Evolutionary conservation across 2,329 filamentous ascomycete genomes (phyloP).

Genomic region (Pseudogymnoascus sp.): DNA sequence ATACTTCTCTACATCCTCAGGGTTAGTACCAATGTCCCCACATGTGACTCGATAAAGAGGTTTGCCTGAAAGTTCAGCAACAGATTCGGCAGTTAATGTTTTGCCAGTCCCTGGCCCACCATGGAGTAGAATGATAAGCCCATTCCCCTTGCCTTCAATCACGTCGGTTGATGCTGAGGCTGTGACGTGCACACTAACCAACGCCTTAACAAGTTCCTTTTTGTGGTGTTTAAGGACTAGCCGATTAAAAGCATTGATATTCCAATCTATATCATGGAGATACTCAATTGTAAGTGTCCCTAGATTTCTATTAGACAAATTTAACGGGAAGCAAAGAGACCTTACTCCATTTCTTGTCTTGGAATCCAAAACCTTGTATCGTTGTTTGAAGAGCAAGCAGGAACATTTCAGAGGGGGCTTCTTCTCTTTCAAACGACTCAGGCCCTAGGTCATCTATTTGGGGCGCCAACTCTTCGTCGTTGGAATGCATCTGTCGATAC

Average conservation of each 20-base stretch:
- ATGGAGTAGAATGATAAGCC: conserved; percentile 38
- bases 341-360: too few species aligned
- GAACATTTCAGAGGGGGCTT: too few species aligned
- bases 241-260: conserved; percentile 36
- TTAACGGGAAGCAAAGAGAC: too few species aligned
- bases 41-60: conserved; percentile 47
- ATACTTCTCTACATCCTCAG: conserved; percentile 50
- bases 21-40: conserved; percentile 60
- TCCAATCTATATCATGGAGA: conserved; percentile 24
- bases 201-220: conserved; percentile 39
- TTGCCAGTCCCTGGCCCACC: conserved; percentile 21
- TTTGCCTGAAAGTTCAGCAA: conserved; percentile 40
- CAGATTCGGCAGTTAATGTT: conserved; percentile 25
- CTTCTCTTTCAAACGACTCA: too few species aligned
- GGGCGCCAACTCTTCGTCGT: too few species aligned
- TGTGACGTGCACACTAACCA: conserved; percentile 35
- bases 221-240: conserved; percentile 38
- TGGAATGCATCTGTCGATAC: too few species aligned
- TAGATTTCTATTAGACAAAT: too few species aligned
- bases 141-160: conserved; percentile 30
- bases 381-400: too few species aligned
- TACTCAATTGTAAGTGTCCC: too few species aligned
- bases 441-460: too few species aligned
- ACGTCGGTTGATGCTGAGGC: conserved; percentile 15
- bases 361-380: too few species aligned